A percentile compares a stretch with the other conserved stretches of the same genome.
These are phyloP conservation scores for Arbutus unedo DNA, from an alignment of 148 eudicot species.

Conservation along the genomic window DNA sequence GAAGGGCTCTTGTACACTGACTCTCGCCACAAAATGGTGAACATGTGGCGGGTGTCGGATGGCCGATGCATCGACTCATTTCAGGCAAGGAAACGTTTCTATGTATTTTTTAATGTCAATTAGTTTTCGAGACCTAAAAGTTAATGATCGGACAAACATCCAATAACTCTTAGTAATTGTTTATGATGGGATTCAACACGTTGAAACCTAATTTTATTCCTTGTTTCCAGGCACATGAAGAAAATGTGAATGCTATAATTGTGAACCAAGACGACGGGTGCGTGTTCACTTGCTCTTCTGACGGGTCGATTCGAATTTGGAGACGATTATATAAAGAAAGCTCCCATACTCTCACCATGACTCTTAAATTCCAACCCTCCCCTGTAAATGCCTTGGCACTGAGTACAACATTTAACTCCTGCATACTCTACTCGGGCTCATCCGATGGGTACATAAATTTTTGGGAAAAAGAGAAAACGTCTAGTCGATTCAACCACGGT, in stretches of 20 bases:
- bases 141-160: no score
- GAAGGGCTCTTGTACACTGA: constrained; percentile 44
- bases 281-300: constrained; percentile 53
- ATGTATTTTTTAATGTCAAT: no score
- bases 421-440: constrained; percentile 51
- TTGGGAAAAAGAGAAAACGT: constrained; percentile 48
- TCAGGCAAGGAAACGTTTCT: constrained; percentile 1
- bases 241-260: constrained; percentile 37
- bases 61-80: constrained; percentile 45
- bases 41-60: constrained; percentile 46
- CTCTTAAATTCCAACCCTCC: constrained; percentile 42
- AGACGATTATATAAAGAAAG: constrained; percentile 43
- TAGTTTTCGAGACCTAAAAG: no score
- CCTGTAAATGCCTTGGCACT: constrained; percentile 48
- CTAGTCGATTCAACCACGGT: constrained; percentile 48
- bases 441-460: constrained; percentile 49
- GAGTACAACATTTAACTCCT: constrained; percentile 18
- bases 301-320: constrained; percentile 59
- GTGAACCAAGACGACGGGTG: constrained; percentile 57
- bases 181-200: not conserved
- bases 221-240: constrained; percentile 35
- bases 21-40: constrained; percentile 50
- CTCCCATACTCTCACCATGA: constrained; percentile 46
- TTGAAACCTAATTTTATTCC: not conserved
- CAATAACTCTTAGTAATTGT: no score